Conservation (phyloP, 2,329 filamentous ascomycete genomes). For the Fusarium sp. region DNA sequence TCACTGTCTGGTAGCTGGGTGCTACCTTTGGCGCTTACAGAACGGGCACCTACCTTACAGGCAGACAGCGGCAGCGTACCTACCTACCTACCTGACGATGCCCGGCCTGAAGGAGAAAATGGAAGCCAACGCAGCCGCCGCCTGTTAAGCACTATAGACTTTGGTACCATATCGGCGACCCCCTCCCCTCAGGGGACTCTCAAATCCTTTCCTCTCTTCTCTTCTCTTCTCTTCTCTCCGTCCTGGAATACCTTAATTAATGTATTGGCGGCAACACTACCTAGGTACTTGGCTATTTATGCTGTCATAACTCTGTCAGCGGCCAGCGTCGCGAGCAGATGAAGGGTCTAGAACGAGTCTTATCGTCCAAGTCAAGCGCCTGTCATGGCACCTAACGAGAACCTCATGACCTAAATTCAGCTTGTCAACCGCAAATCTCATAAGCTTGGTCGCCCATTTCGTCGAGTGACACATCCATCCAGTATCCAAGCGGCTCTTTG, state of each 20-base stretch:
- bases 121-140: conserved; percentile 21
- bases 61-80: not conserved
- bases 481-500: not conserved
- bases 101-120: conserved; percentile 10
- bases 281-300: too few species aligned
- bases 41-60: conserved; percentile 3
- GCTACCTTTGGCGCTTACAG: too few species aligned
- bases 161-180: conserved; percentile 34
- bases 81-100: not conserved
- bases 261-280: conserved; percentile 6
- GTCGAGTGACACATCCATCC: not conserved
- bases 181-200: conserved; percentile 2
- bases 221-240: not conserved
- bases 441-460: not conserved
- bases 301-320: conserved; percentile 19
- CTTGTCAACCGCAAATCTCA: not conserved
- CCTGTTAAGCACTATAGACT: conserved; percentile 34
- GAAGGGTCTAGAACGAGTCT: not conserved
- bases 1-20: not conserved
- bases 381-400: conserved; percentile 1
- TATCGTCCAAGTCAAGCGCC: not conserved
- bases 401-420: conserved; percentile 5
- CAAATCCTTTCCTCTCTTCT: not conserved
- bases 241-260: not conserved
- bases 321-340: conserved; percentile 10